A percentile compares a stretch with the other conserved stretches of the same genome.
These are phyloP conservation scores for Lecanicillium sp. DNA, from an alignment of 2,329 filamentous ascomycete genomes.

Conservation along the genomic window DNA sequence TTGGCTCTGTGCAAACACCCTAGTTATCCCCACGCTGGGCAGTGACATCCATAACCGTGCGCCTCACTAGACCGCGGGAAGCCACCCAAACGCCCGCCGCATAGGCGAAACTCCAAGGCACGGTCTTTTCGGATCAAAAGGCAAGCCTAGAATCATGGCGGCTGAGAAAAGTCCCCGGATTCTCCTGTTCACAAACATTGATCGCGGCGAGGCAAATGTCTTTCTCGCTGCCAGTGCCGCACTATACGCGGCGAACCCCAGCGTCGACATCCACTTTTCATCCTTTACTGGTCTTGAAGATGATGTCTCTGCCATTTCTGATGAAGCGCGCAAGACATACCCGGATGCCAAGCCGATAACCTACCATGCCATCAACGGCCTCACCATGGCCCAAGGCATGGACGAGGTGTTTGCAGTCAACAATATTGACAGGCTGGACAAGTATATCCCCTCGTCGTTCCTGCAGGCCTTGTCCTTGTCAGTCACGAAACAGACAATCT, in stretches of 20 bases:
- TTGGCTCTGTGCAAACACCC: no score
- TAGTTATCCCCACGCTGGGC: no score
- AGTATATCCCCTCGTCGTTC: no score
- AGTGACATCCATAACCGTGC: no score
- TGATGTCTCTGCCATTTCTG: constrained; percentile 7
- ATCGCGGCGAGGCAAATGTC: constrained; percentile 39
- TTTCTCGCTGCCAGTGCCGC: constrained; percentile 34
- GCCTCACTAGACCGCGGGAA: background rate
- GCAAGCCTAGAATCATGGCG: background rate
- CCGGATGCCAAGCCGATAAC: constrained; percentile 13
- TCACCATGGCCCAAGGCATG: background rate
- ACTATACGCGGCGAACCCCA: constrained; percentile 22
- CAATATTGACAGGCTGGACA: no score
- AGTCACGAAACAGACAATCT: constrained; percentile 17
- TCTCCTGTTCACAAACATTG: constrained; percentile 36
- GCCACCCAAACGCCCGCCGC: background rate
- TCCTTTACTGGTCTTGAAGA: constrained; percentile 29
- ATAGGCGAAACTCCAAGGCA: background rate
- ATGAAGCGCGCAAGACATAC: constrained; percentile 3
- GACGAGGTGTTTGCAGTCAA: no score
- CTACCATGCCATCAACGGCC: constrained; percentile 20
- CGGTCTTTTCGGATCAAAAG: background rate
- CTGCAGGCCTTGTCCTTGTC: no score
- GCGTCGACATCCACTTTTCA: constrained; percentile 34
- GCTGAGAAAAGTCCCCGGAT: constrained; percentile 13